phyloP scores from a whole-genome alignment of 169 alveolate genomes.

The Cryptosporidium ryanae region DNA sequence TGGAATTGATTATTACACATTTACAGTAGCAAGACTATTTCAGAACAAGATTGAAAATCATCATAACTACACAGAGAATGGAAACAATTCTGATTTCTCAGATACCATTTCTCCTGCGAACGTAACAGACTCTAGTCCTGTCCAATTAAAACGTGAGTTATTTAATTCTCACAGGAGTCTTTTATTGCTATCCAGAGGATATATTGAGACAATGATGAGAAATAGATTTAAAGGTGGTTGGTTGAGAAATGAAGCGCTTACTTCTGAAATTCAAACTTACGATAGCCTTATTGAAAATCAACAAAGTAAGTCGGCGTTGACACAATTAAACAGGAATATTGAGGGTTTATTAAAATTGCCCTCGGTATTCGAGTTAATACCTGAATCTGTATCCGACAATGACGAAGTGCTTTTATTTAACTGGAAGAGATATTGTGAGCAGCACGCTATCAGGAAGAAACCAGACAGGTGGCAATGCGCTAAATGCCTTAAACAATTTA shows the following conservation, averaged over 20 bases:
- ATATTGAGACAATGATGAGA: conserved; percentile 8
- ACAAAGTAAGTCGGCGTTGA: conserved; percentile 4
- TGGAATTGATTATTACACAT: conserved; percentile 58
- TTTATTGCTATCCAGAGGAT: conserved; percentile 34
- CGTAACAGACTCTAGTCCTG: background rate
- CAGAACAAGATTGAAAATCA: background rate
- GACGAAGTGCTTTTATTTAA: conserved; percentile 13
- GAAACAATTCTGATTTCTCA: background rate
- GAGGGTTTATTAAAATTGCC: conserved; percentile 18
- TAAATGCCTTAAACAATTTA: conserved; percentile 64
- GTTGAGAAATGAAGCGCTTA: conserved; percentile 1
- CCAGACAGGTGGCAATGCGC: conserved; percentile 74
- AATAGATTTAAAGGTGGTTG: conserved; percentile 35
- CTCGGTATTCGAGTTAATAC: conserved; percentile 12
- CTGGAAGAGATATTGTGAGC: conserved; percentile 62
- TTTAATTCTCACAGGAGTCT: background rate
- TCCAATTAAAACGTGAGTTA: background rate
- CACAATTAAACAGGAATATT: conserved; percentile 24
- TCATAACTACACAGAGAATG: background rate
- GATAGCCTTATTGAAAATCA: background rate
- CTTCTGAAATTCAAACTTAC: conserved; percentile 4
- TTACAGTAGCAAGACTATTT: background rate
- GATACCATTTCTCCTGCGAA: background rate
- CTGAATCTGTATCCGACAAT: conserved; percentile 8
- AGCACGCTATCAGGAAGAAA: conserved; percentile 46